Evolutionary conservation across 805 yeast species (phyloP), one percentile per base, ranked within the genome.

Genomic region (Saccharomycopsis vini): DNA sequence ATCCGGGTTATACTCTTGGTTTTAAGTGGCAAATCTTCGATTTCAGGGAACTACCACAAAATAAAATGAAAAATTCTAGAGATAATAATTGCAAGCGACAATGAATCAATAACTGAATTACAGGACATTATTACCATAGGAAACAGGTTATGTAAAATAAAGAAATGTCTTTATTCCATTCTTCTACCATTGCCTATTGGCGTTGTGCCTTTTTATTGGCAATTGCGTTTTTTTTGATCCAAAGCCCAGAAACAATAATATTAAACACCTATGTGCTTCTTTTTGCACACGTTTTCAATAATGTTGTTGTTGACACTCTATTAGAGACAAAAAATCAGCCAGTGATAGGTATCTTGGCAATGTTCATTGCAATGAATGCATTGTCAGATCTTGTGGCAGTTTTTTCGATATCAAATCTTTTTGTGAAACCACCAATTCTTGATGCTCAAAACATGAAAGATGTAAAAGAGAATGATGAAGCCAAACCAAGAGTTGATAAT

Each of bases 361-460:
- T 42, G n/a, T 23, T 49, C 16, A 26, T 49, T 3, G 28, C 33
- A 12, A 13, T 43, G 21, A 44, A 39, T 31, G 52, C 49, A 4
- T 24, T 49, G 23, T 30, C 44, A 4, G 52, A 49, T 26, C 30
- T 49, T 16, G 48, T 49, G 22, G 50, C 49, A 3, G 46, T 49
- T 19, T 44, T 46, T 21, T 44, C 50, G 4, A 36, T 49, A 16
- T 35, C 40, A 4, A 49, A 38, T 21, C 40, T 46, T 2, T 46
- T 34, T 24, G 29, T 35, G 16, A 44, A 32, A 35, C 50, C 50
- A 6, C 50, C 48, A 33, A 49, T 49, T 30, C 43, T 46, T 7
- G 50, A 46, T 24, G 39, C 44, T 24, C 33, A 39, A 9, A 46
- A 49, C 23, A 9, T 44, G 24, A 31, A 40, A 15, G 50, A 49